Base-by-base conservation (phyloP, 2,329 filamentous ascomycete genomes). In the Sarocladiaceae sp. region DNA sequence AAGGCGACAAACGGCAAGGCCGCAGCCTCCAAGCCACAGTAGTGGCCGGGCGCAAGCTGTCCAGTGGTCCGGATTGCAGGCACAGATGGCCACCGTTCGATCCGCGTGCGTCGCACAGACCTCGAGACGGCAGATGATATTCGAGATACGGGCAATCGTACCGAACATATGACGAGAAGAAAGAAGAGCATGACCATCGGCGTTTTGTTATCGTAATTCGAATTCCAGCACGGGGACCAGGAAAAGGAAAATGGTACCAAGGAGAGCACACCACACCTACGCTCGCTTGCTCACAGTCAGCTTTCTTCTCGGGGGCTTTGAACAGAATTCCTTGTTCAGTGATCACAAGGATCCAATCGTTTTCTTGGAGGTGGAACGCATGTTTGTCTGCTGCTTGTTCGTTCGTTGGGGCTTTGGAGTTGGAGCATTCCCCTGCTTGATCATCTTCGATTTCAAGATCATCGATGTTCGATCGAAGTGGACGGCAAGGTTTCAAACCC, bases 1-100 rank as follows among this genome's bases (percentile, higher is more conserved):
- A 57, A 39, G 31, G 18, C 18, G 22, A 12, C 28, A 13, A 52
- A 55, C 28, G 55, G 52, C 25, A 36, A 31, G 28, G 40, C 39
- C 25, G 57, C 62, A 54, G 57, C 54, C 20, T 58, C 57, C 33
- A 57, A 60, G 26, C 39, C 54, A 7, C n/a, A n/a, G n/a, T n/a
- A n/a, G n/a, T n/a, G n/a, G n/a, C n/a, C n/a, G n/a, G n/a, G n/a
- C 15, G 8, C 29, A 8, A 15, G 29, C 15, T 15, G 29, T 33
- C 15, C 29, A 33, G 29, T 8, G 29, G 8, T 15, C 29, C 15
- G 29, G 29, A 33, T 33, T 33, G 29, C 8, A 33, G n/a, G n/a
- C n/a, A n/a, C n/a, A n/a, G n/a, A n/a, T n/a, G n/a, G n/a, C n/a
- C n/a, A n/a, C n/a, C n/a, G n/a, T n/a, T n/a, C n/a, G n/a, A n/a